Evolutionary conservation across 1,139 yeast genomes (phyloP).

Genomic region (Sugiyamaella xylanicola): DNA sequence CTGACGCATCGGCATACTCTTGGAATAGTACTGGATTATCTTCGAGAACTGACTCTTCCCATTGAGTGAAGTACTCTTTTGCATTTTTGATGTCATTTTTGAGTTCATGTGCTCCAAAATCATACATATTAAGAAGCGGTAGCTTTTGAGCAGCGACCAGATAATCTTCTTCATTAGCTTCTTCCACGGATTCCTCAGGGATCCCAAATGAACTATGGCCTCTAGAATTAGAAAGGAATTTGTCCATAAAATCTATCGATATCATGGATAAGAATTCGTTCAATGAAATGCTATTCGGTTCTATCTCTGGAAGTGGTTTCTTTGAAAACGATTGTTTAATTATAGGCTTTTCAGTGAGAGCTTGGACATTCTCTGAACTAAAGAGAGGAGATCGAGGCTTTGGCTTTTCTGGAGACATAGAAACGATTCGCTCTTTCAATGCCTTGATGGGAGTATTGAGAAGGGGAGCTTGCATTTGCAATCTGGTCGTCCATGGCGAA

Average conservation of each 20-base stretch:
- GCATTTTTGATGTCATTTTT: constrained; percentile 52
- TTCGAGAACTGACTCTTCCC: constrained; percentile 48
- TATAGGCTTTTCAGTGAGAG: background rate
- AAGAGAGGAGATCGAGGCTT: constrained; percentile 1
- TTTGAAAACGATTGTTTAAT: background rate
- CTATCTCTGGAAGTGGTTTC: background rate
- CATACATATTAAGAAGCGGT: constrained; percentile 40
- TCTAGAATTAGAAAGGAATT: constrained; percentile 36
- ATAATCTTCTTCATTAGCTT: constrained; percentile 33
- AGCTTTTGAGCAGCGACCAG: constrained; percentile 36
- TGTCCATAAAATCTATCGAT: constrained; percentile 41
- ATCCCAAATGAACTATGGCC: constrained; percentile 36
- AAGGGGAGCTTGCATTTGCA: background rate
- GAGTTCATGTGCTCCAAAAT: constrained; percentile 52
- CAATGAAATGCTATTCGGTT: constrained; percentile 31
- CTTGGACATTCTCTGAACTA: background rate
- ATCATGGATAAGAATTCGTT: constrained; percentile 39
- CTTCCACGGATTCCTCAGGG: constrained; percentile 27
- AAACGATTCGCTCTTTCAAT: constrained; percentile 12
- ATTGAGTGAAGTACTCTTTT: constrained; percentile 48
- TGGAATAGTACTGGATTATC: constrained; percentile 55
- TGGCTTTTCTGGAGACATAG: constrained; percentile 24
- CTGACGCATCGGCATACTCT: constrained; percentile 49
- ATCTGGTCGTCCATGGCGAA: constrained; percentile 4
- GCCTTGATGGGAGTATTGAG: constrained; percentile 4